Evolutionary conservation across 139 green algal genomes (phyloP), one percentile per base, ranked within the genome.

Genomic region (Trebouxia sp.): DNA sequence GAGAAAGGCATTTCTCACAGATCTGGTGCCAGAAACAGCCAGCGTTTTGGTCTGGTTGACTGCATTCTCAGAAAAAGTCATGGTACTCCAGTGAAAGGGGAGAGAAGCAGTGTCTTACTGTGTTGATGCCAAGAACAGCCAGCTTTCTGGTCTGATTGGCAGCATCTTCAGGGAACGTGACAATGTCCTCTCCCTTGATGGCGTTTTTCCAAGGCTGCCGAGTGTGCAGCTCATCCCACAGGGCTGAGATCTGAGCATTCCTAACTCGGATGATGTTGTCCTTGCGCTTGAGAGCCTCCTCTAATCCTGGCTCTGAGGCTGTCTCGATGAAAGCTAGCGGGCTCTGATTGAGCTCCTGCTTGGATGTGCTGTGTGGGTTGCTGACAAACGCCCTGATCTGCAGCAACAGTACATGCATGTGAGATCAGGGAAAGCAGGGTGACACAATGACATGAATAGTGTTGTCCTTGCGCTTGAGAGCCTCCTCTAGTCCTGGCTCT

Each of bases 201-300:
- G 78, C 82, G 6, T 82, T 85, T 20, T 78, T 83, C 88, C 88
- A 91, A 32, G 88, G 88, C 50, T 87, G 83, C 79, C 79, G 58
- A 8, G 88, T 91, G 80, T 90, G 84, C 83, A 91, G 79, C 81
- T 92, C 88, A 43, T 89, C 85, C 88, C 85, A 92, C 32, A 92
- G 81, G 3, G 86, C 74, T 1, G 76, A 80, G 17, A 91, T 82
- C 81, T 91, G 81, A 9, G 84, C 86, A 56, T 91, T 91, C 45
- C 88, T 80, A 22, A 85, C 83, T 32, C 82, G 79, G 37, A 92
- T 92, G 69, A 92, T 92, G 62, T 83, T 85, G 37, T 92, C 88
- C 66, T 92, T 92, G 22, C 88, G 75, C 11, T 78, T 67, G 45
- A 92, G 79, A 3, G 79, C 72, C 76, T 86, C 84, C 32, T 84